Evolutionary conservation across 106 monocot species (phyloP), one percentile per base, ranked within the genome.

Genomic region (Dendrobium chrysotoxum): DNA sequence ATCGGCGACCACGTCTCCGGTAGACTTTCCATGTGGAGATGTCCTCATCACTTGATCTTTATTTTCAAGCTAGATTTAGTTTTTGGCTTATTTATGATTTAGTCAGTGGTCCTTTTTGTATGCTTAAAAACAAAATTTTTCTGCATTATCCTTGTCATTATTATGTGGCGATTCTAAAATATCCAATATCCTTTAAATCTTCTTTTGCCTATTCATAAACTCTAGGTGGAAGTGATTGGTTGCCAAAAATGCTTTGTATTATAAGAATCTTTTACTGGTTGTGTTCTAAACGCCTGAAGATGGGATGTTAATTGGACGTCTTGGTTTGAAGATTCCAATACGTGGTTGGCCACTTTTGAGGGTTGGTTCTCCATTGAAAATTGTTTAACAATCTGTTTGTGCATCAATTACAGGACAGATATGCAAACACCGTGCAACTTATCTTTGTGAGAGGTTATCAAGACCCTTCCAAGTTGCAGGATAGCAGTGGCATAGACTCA

Each of bases 371-470:
- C 66, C 73, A 38, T 83, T 82, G 83, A 81, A 65, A 71, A 72
- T 81, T 53, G 76, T 57, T 47, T 92, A 88, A 86, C 80, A 53
- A 45, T 85, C 57, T 87, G 81, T 88, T 86, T 88, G 81, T 92
- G 88, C 79, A 88, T 92, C 85, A 46, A 75, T 92, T 88, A 90
- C 92, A 95, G 95, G 95, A 88, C 83, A 92, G 87, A 78, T 80
- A 77, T 82, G 79, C 83, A 77, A 88, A 88, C 88, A 85, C 40
- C 82, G 82, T 83, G 79, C 88, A 78, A 40, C 83, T 81, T 65
- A 82, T 80, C 76, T 66, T 42, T 86, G 78, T 86, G 70, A 88
- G 86, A 85, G 86, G 78, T 86, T 83, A 79, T 80, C 81, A 83
- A 84, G 83, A 82, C 81, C 83, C 40, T 88, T 58, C 80, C 28